Evolutionary conservation across 495 filamentous ascomycete species (phyloP).

Genomic region (Glutinoglossum americanum): DNA sequence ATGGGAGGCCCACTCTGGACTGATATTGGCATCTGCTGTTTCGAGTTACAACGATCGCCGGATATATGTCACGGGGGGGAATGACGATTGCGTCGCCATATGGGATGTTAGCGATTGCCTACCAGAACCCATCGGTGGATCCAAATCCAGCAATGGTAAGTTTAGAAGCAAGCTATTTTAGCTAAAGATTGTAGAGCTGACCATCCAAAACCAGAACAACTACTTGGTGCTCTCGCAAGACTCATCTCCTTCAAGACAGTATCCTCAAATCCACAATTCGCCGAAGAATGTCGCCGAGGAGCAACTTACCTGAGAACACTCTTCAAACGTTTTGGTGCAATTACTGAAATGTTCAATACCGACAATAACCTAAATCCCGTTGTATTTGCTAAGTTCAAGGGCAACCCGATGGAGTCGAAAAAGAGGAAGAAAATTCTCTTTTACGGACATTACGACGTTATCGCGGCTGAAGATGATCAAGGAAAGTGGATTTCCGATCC

Average conservation of each 20-base stretch:
- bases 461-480: conserved; percentile 63
- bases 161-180: not conserved
- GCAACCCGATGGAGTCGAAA: conserved; percentile 30
- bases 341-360: conserved; percentile 64
- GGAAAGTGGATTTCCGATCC: conserved; percentile 71
- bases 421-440: conserved; percentile 74
- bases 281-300: conserved; percentile 77
- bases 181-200: not conserved
- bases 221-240: conserved; percentile 60
- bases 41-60: conserved; percentile 41
- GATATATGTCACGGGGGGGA: conserved; percentile 84
- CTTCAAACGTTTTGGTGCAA: conserved; percentile 76
- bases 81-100: conserved; percentile 68
- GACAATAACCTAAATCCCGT: conserved; percentile 63
- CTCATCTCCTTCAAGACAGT: conserved; percentile 82
- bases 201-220: conserved; percentile 31
- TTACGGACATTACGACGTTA: conserved; percentile 98
- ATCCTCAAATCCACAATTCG: conserved; percentile 61
- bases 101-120: conserved; percentile 56
- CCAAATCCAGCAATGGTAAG: conserved; percentile 38
- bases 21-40: conserved; percentile 70
- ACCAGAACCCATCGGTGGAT: conserved; percentile 19
- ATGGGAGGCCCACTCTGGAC: conserved; percentile 71
- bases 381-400: conserved; percentile 70
- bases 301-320: conserved; percentile 74